Conservation (phyloP, 2,329 filamentous ascomycete species). For the Trichoderma koningiopsis region DNA sequence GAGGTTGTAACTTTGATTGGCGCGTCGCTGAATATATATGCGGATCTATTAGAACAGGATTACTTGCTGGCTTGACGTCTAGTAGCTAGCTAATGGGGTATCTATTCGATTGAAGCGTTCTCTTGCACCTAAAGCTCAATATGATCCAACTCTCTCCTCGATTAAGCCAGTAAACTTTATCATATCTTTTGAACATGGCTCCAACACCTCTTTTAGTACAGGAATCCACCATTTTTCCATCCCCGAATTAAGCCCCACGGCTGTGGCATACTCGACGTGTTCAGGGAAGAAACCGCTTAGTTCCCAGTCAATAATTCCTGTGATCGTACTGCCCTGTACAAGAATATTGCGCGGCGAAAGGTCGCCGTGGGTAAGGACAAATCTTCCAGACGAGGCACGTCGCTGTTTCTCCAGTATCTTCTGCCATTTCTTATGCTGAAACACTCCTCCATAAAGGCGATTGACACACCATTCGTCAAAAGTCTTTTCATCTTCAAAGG, state of each 20-base stretch:
- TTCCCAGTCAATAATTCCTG: constrained; percentile 15
- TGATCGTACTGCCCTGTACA: neutral
- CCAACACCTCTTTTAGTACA: neutral
- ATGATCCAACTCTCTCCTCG: neutral
- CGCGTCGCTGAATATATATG: neutral
- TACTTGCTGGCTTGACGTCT: neutral
- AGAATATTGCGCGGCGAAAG: constrained; percentile 8
- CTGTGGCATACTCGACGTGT: constrained; percentile 3
- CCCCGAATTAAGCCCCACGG: neutral
- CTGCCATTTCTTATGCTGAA: neutral
- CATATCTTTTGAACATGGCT: neutral
- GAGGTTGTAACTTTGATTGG: neutral
- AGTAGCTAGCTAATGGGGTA: neutral
- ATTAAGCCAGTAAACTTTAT: neutral
- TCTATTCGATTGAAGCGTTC: neutral
- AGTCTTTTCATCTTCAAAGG: neutral
- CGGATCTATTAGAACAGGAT: neutral
- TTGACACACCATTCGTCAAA: neutral
- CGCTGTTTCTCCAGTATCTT: neutral
- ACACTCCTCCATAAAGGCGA: neutral
- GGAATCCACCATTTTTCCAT: constrained; percentile 7
- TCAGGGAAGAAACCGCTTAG: constrained; percentile 9
- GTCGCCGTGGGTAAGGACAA: constrained; percentile 24
- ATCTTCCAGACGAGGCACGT: neutral
- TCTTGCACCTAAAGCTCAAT: neutral